A percentile compares a stretch with the other conserved stretches of the same genome.
Conservation (phyloP, 2,329 filamentous ascomycete genomes). For the Didymella glomerata region DNA sequence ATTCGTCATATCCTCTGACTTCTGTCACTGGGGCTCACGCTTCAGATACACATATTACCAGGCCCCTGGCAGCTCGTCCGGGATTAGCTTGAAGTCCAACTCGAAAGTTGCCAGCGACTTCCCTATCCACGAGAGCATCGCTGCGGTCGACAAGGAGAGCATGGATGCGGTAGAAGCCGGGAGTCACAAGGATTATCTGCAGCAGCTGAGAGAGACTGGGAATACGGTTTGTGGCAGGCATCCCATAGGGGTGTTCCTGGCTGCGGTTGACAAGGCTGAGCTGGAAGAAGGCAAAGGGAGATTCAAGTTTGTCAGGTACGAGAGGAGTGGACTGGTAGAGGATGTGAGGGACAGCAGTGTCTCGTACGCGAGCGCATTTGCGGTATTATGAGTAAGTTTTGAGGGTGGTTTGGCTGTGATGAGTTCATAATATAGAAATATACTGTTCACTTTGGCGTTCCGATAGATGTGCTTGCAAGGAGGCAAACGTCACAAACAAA, state of each 20-base stretch:
- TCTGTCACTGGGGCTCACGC: conserved; percentile 91
- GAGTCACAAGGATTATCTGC: conserved; percentile 72
- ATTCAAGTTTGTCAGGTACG: conserved; percentile 86
- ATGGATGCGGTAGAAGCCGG: conserved; percentile 88
- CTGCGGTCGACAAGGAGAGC: conserved; percentile 77
- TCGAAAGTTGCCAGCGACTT: conserved; percentile 57
- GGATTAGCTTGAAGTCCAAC: conserved; percentile 47
- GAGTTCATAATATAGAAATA: background rate
- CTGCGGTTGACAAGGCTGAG: conserved; percentile 72
- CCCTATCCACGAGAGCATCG: conserved; percentile 85
- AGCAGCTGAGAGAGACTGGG: conserved; percentile 73
- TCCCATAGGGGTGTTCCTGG: conserved; percentile 93
- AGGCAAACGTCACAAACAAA: too few relatives aligned
- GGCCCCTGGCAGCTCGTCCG: conserved; percentile 54
- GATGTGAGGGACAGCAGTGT: conserved; percentile 80
- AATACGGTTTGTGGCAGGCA: conserved; percentile 97
- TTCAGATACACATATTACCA: conserved; percentile 87
- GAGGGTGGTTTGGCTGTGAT: background rate
- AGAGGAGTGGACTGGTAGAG: conserved; percentile 80
- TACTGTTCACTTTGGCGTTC: background rate
- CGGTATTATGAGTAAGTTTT: conserved; percentile 57
- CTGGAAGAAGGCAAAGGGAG: conserved; percentile 62
- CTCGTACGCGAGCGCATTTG: conserved; percentile 94
- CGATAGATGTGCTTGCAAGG: too few relatives aligned
- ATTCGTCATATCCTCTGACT: conserved; percentile 93